A percentile compares a stretch with the other conserved stretches of the same genome.
These are phyloP conservation scores for Yamadazyma spencermartinsiae DNA, from an alignment of 1,139 yeast genomes.

Conservation along the genomic window DNA sequence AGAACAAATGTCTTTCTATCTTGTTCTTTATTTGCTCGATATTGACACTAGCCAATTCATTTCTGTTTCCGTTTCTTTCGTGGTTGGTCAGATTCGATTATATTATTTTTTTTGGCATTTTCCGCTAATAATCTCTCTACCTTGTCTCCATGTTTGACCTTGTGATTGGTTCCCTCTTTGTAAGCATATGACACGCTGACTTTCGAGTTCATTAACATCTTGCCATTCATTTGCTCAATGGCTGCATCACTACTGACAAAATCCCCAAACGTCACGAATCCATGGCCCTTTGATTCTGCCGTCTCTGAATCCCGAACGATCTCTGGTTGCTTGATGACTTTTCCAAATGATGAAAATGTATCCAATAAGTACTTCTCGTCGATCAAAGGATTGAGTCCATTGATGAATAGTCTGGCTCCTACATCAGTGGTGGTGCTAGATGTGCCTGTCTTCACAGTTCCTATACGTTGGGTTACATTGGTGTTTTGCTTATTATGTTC, in stretches of 20 bases:
- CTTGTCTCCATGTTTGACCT: constrained; percentile 71
- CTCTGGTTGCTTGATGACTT: constrained; percentile 50
- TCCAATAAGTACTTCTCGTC: constrained; percentile 59
- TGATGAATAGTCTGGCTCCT: constrained; percentile 77
- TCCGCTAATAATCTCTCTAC: constrained; percentile 73
- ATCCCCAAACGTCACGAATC: constrained; percentile 58
- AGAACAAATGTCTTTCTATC: no score
- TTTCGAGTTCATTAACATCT: constrained; percentile 65
- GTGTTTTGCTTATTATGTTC: constrained; percentile 10
- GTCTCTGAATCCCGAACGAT: constrained; percentile 48
- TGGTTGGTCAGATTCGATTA: constrained; percentile 2
- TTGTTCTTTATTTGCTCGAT: no score
- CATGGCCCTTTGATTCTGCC: constrained; percentile 63
- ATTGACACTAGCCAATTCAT: constrained; percentile 74
- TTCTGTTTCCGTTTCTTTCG: constrained; percentile 49
- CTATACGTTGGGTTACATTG: constrained; percentile 2
- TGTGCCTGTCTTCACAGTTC: constrained; percentile 6
- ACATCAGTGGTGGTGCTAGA: constrained; percentile 36
- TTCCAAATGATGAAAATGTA: constrained; percentile 74
- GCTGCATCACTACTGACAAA: constrained; percentile 77
- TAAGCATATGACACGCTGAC: constrained; percentile 69
- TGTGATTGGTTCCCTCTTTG: constrained; percentile 50
- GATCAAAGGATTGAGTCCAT: constrained; percentile 68
- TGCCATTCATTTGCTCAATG: constrained; percentile 66
- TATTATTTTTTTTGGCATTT: constrained; percentile 51